Evolutionary conservation across 2,329 filamentous ascomycete species (phyloP).

Genomic region (Aureobasidium sp.): DNA sequence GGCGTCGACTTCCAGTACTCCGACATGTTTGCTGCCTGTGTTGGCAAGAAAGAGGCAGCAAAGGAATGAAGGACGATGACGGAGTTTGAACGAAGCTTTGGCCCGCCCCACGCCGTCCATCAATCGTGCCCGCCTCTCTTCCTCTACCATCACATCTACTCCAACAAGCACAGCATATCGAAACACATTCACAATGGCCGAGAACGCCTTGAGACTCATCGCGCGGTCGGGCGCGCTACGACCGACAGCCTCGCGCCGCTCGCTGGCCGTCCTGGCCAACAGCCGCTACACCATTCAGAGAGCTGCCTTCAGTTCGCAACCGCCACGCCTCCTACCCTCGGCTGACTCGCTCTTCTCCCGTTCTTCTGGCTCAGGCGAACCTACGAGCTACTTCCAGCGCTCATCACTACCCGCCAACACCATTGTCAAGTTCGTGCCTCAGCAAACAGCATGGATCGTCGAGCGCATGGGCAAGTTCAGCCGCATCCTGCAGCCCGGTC

Average conservation of each 20-base stretch:
- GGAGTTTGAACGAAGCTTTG: conserved; percentile 2
- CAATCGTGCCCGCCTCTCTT: not conserved
- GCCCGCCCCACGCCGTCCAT: not conserved
- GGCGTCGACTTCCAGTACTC: conserved; percentile 99
- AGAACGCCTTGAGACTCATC: conserved; percentile 3
- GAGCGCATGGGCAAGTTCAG: conserved; percentile 99
- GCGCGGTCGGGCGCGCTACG: conserved; percentile 34
- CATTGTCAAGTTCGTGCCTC: conserved; percentile 92
- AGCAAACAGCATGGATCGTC: conserved; percentile 98
- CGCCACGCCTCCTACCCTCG: conserved; percentile 23
- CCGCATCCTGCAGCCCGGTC: conserved; percentile 82
- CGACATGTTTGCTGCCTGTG: conserved; percentile 54
- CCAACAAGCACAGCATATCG: not conserved
- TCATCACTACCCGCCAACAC: conserved; percentile 80
- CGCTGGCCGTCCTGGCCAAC: conserved; percentile 27
- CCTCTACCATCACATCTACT: not conserved
- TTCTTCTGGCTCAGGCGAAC: conserved; percentile 21
- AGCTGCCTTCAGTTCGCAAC: conserved; percentile 16
- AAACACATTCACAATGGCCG: not conserved
- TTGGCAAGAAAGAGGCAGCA: not conserved
- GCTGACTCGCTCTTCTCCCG: conserved; percentile 30
- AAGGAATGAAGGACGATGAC: not conserved
- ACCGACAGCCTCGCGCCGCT: conserved; percentile 26
- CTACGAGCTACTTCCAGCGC: conserved; percentile 36
- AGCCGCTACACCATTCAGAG: conserved; percentile 21